These are phyloP conservation scores for Flagelloscypha sp. DNA, from an alignment of 768 basidiomycete genomes.

Conservation along the genomic window DNA sequence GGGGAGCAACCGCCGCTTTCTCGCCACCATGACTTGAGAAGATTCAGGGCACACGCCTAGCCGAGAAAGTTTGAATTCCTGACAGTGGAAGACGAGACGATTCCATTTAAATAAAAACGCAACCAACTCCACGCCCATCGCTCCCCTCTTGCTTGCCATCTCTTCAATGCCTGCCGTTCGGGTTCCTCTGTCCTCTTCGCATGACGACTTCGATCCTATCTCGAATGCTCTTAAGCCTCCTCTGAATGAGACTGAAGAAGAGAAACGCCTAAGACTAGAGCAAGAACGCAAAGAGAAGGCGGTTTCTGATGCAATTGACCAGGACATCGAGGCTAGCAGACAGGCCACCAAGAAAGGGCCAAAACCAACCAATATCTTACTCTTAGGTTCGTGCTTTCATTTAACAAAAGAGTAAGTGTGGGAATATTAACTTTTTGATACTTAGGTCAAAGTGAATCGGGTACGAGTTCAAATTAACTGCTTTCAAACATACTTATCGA, in stretches of 20 bases:
- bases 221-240: conserved; percentile 42
- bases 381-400: conserved; percentile 40
- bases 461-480: conserved; percentile 64
- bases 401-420: background rate
- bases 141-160: too few species aligned
- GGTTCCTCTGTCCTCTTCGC: too few species aligned
- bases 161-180: too few species aligned
- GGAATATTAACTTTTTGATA: background rate
- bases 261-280: conserved; percentile 36
- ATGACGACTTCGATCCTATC: conserved; percentile 42
- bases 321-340: conserved; percentile 45
- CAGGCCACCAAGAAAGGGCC: conserved; percentile 37
- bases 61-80: too few species aligned
- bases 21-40: too few species aligned
- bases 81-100: too few species aligned
- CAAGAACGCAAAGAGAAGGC: conserved; percentile 45
- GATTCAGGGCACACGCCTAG: too few species aligned
- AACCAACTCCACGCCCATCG: too few species aligned
- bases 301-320: conserved; percentile 57
- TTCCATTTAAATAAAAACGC: too few species aligned
- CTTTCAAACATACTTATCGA: conserved; percentile 59
- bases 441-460: conserved; percentile 74
- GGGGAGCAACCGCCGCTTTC: too few species aligned
- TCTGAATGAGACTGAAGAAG: conserved; percentile 36
- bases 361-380: conserved; percentile 48